These are phyloP conservation scores for Microthyrium microscopicum DNA, from an alignment of 2,329 filamentous ascomycete genomes.

Conservation along the genomic window DNA sequence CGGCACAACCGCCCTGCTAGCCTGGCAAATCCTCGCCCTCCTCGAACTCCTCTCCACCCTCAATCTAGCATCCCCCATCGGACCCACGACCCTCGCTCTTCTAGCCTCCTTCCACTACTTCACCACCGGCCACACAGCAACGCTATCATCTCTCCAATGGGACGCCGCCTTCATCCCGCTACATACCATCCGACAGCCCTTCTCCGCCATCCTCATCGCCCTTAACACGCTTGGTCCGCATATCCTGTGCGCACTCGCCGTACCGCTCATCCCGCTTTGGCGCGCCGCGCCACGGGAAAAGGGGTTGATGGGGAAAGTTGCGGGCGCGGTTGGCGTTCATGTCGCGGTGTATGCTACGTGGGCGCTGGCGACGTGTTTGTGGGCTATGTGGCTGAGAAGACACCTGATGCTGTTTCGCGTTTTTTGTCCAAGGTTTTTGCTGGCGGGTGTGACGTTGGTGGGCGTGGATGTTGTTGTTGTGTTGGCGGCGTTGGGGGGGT, in stretches of 20 bases:
- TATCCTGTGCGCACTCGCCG: conserved; percentile 61
- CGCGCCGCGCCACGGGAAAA: conserved; percentile 62
- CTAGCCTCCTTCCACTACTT: conserved; percentile 91
- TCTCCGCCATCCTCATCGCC: conserved; percentile 63
- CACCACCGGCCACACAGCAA: conserved; percentile 93
- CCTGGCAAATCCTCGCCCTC: conserved; percentile 76
- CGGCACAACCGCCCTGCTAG: conserved; percentile 62
- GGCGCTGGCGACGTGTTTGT: conserved; percentile 71
- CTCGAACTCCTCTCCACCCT: conserved; percentile 48
- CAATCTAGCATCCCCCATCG: conserved; percentile 46
- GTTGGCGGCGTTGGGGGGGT: conserved; percentile 53
- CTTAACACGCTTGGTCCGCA: conserved; percentile 84
- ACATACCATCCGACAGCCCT: conserved; percentile 69
- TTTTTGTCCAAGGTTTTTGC: conserved; percentile 82
- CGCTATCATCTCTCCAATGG: conserved; percentile 81
- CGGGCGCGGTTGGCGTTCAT: conserved; percentile 57
- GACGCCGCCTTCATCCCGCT: conserved; percentile 87
- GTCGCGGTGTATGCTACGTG: conserved; percentile 69
- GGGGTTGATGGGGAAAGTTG: conserved; percentile 48
- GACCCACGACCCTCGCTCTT: conserved; percentile 69
- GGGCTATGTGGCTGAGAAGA: conserved; percentile 71
- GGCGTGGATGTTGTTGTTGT: conserved; percentile 63
- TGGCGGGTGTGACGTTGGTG: conserved; percentile 53
- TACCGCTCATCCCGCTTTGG: conserved; percentile 76
- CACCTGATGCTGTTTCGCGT: conserved; percentile 96